Percentiles rank a stretch among this genome's conserved stretches.
phyloP scores from a whole-genome alignment of 1,284 basidiomycete species.

The Ganoderma lucidum region DNA sequence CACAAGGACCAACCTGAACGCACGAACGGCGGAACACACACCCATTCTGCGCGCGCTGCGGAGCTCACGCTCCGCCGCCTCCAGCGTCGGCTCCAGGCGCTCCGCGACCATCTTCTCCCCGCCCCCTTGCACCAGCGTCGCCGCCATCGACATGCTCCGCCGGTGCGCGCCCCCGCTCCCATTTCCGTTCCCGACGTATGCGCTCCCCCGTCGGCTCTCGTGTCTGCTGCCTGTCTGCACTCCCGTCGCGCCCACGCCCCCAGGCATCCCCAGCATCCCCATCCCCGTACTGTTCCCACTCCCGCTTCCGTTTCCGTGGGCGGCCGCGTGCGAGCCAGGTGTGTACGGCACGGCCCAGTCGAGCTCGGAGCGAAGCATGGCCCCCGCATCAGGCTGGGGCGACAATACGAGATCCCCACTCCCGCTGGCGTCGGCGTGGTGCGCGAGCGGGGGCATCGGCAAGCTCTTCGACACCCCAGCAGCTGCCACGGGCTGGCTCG shows the following conservation, averaged over 20 bases:
- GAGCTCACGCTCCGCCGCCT: conserved; percentile 38
- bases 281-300: not conserved
- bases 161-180: conserved; percentile 7
- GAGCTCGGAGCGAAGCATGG: conserved; percentile 18
- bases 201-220: conserved; percentile 5
- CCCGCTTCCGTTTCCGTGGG: not conserved
- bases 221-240: not conserved
- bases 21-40: conserved; percentile 19
- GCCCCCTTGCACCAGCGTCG: conserved; percentile 13
- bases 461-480: not conserved
- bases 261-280: conserved; percentile 5
- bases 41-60: conserved; percentile 35
- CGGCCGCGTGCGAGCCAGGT: not conserved
- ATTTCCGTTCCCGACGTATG: not conserved
- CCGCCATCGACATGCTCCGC: conserved; percentile 11
- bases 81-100: conserved; percentile 44
- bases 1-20: too few species aligned
- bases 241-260: not conserved
- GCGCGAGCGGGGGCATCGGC: conserved; percentile 7
- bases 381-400: not conserved
- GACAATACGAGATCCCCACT: conserved; percentile 3
- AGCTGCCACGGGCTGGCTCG: not conserved
- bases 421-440: not conserved
- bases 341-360: conserved; percentile 26
- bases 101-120: conserved; percentile 39